Conservation (phyloP, 2,329 filamentous ascomycete species). For the Sporothrix luriei region DNA sequence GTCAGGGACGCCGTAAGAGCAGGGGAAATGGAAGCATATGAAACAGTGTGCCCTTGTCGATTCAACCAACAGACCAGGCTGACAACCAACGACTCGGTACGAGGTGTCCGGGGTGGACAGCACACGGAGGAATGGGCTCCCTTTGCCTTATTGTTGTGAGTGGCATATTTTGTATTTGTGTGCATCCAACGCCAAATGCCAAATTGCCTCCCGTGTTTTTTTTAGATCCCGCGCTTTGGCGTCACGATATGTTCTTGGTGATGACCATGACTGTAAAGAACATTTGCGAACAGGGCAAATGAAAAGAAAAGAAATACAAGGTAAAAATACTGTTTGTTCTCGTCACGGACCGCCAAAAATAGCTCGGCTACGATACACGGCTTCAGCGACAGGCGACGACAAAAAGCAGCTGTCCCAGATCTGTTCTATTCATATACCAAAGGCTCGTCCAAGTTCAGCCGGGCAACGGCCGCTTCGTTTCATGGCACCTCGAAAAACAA, state of each 20-base stretch:
- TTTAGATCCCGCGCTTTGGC: slow-evolving; percentile 3
- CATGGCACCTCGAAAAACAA: too few relatives aligned
- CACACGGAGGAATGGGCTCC: background rate
- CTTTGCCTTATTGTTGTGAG: background rate
- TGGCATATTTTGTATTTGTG: background rate
- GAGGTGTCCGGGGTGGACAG: background rate
- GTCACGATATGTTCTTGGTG: background rate
- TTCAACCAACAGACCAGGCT: background rate
- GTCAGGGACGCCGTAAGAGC: background rate
- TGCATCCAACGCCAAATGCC: background rate
- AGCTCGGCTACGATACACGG: too few relatives aligned
- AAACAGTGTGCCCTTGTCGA: background rate
- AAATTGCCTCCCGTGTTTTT: slow-evolving; percentile 21
- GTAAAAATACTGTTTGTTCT: too few relatives aligned
- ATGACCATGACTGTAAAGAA: background rate
- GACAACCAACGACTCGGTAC: slow-evolving; percentile 9
- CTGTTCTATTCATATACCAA: too few relatives aligned
- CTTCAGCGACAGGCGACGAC: too few relatives aligned
- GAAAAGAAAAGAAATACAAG: too few relatives aligned
- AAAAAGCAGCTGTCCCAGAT: too few relatives aligned
- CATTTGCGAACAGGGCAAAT: background rate
- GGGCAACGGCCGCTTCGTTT: too few relatives aligned
- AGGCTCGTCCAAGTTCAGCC: too few relatives aligned
- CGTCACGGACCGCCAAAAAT: too few relatives aligned
- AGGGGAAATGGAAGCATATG: slow-evolving; percentile 10